A percentile compares a stretch with the other conserved stretches of the same genome.
Conservation (phyloP, 179 eudicot species). For the Gypsophila paniculata region DNA sequence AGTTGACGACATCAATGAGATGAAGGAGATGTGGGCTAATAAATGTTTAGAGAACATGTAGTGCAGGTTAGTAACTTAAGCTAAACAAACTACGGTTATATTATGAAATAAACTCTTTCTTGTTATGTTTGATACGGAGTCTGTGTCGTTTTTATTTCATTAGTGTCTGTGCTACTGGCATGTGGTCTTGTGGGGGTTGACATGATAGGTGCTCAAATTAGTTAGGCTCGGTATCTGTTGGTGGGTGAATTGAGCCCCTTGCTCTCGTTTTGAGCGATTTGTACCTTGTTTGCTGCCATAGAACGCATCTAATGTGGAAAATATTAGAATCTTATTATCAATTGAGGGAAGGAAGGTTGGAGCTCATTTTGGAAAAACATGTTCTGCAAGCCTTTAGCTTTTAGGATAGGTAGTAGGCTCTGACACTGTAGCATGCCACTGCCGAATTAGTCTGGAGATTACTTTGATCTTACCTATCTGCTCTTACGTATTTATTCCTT, state of each 20-base stretch:
- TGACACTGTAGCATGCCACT: background rate
- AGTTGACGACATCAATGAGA: too few species aligned
- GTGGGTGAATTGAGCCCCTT: background rate
- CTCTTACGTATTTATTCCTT: background rate
- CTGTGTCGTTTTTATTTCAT: background rate
- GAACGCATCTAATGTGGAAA: background rate
- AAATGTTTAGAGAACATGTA: too few species aligned
- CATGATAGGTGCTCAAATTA: background rate
- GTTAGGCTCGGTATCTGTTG: slow-evolving; percentile 3
- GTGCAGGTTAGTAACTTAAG: too few species aligned
- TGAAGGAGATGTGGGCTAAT: too few species aligned
- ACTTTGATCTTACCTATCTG: background rate
- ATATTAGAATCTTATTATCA: background rate
- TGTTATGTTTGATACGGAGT: too few species aligned
- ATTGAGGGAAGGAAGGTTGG: background rate
- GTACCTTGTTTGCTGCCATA: background rate
- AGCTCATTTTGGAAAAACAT: background rate
- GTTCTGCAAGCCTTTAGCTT: background rate
- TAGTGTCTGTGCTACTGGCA: slow-evolving; percentile 7
- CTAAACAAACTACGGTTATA: too few species aligned
- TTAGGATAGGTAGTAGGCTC: background rate
- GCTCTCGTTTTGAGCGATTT: background rate
- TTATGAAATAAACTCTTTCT: too few species aligned
- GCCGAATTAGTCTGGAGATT: background rate
- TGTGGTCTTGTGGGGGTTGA: background rate